These are phyloP conservation scores for Tulasnella sp. DNA, from an alignment of 768 basidiomycete species.

Conservation along the genomic window DNA sequence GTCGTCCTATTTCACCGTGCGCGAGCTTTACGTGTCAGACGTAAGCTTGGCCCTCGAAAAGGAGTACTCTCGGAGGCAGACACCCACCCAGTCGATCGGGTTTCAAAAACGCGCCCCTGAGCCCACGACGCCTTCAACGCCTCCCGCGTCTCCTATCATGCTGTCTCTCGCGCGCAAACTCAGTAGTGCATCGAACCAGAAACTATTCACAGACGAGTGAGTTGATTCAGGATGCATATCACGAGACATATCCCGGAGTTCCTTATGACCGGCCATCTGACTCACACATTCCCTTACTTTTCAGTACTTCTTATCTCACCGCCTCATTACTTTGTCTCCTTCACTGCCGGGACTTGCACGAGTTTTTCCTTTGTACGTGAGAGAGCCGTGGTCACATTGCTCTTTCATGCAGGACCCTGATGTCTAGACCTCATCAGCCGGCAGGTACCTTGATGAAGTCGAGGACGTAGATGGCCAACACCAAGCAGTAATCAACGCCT, in stretches of 20 bases:
- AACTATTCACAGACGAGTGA: conserved; percentile 11
- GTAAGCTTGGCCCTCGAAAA: not conserved
- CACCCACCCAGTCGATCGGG: too few species aligned
- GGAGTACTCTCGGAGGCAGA: not conserved
- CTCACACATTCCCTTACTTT: not conserved
- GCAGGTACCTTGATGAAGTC: conserved; percentile 4
- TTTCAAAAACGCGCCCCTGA: too few species aligned
- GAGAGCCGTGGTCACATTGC: not conserved
- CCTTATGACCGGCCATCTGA: too few species aligned
- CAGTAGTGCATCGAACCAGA: not conserved
- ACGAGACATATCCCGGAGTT: not conserved
- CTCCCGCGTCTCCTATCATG: not conserved
- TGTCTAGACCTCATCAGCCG: not conserved
- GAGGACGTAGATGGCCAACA: not conserved
- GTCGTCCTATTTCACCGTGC: not conserved
- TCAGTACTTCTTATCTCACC: conserved; percentile 3
- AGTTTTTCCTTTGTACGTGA: conserved; percentile 16
- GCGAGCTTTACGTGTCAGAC: conserved; percentile 1
- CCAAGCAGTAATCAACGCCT: conserved; percentile 8
- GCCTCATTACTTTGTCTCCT: conserved; percentile 10
- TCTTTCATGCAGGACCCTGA: not conserved
- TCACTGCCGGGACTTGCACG: conserved; percentile 7
- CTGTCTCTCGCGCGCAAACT: not conserved
- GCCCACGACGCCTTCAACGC: not conserved
- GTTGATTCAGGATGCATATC: not conserved